phyloP scores from a whole-genome alignment of 2,329 filamentous ascomycete species.

The Paracamarosporium sp. region DNA sequence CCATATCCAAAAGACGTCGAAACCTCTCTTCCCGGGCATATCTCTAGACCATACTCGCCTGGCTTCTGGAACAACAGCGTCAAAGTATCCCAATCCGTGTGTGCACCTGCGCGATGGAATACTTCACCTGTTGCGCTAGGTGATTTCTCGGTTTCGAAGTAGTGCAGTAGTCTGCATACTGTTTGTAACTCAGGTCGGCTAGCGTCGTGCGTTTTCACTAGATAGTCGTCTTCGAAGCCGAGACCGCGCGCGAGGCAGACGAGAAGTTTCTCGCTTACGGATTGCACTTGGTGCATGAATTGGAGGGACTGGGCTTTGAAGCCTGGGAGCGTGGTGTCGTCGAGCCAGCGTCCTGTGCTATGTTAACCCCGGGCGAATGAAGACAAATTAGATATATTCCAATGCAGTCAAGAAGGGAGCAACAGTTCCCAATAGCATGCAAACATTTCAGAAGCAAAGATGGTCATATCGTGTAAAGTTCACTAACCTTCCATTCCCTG shows the following conservation, averaged over 20 bases:
- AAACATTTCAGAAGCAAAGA: no score
- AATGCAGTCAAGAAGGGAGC: no score
- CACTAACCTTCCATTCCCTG: slow-evolving; percentile 54
- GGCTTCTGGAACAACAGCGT: slow-evolving; percentile 69
- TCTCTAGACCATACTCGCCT: slow-evolving; percentile 68
- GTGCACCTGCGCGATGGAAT: slow-evolving; percentile 67
- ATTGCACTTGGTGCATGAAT: slow-evolving; percentile 64
- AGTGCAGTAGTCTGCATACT: slow-evolving; percentile 64
- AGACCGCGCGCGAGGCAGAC: slow-evolving; percentile 65
- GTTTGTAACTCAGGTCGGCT: slow-evolving; percentile 60
- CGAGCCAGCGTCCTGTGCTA: slow-evolving; percentile 54
- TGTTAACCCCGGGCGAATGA: slow-evolving; percentile 4
- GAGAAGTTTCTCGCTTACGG: slow-evolving; percentile 64
- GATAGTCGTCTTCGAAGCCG: slow-evolving; percentile 63
- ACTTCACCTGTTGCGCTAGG: slow-evolving; percentile 44
- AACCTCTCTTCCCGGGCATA: slow-evolving; percentile 68
- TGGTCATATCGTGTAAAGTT: background rate
- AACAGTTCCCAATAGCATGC: no score
- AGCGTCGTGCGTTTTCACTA: slow-evolving; percentile 62
- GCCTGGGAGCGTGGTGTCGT: slow-evolving; percentile 55
- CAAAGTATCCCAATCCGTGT: slow-evolving; percentile 69
- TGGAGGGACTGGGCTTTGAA: slow-evolving; percentile 54
- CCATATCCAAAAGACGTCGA: slow-evolving; percentile 65
- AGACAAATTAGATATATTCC: no score
- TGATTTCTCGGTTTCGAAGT: slow-evolving; percentile 51